These are phyloP conservation scores for Barnettozyma populi DNA, from an alignment of 805 yeast species.

Conservation along the genomic window DNA sequence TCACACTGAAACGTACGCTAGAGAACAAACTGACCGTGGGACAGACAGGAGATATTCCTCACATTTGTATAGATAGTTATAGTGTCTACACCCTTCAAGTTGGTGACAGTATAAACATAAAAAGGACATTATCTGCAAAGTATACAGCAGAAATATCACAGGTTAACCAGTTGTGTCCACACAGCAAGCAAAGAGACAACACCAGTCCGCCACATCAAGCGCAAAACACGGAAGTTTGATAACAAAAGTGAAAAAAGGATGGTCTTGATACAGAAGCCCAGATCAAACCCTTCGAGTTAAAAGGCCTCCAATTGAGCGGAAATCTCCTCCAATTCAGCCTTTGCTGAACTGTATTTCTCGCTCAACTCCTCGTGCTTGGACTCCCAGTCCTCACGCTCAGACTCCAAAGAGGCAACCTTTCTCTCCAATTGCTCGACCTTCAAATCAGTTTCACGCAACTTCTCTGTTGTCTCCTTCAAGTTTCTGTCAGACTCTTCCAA, in stretches of 20 bases:
- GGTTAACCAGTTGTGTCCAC: not conserved
- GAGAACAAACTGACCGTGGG: no score
- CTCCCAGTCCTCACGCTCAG: slow-evolving; percentile 89
- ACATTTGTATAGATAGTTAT: no score
- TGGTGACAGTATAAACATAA: not conserved
- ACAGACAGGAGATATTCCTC: no score
- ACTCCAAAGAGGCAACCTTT: slow-evolving; percentile 85
- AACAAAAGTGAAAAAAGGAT: slow-evolving; percentile 1
- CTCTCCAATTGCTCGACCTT: slow-evolving; percentile 95
- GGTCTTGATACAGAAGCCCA: not conserved
- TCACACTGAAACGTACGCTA: no score
- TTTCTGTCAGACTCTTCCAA: slow-evolving; percentile 86
- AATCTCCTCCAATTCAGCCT: slow-evolving; percentile 94
- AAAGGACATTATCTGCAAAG: not conserved
- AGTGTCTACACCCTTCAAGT: not conserved
- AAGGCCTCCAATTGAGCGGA: slow-evolving; percentile 81
- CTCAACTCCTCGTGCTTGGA: slow-evolving; percentile 84
- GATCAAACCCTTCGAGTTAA: slow-evolving; percentile 16
- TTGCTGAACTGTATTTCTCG: slow-evolving; percentile 75
- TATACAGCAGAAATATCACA: not conserved
- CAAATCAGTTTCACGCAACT: slow-evolving; percentile 91
- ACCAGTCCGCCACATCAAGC: not conserved
- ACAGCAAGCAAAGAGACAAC: not conserved
- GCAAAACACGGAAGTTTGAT: not conserved
- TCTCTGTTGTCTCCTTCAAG: slow-evolving; percentile 88